These are phyloP conservation scores for Lecanicillium sp. DNA, from an alignment of 2,329 filamentous ascomycete species.

Conservation along the genomic window DNA sequence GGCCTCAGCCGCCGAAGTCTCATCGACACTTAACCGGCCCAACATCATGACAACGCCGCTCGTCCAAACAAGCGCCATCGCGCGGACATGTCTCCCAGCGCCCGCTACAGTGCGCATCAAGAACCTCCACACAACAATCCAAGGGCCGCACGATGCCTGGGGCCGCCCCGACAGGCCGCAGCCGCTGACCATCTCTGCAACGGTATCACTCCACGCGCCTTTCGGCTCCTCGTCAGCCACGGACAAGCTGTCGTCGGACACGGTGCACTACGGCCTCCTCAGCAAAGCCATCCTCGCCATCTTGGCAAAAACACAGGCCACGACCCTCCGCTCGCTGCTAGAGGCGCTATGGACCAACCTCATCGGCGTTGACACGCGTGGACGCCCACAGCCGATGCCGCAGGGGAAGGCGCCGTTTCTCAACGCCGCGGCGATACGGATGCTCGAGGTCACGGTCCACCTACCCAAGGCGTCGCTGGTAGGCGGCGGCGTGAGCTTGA, in stretches of 20 bases:
- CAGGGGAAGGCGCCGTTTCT: conserved; percentile 20
- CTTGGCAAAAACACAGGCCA: conserved; percentile 24
- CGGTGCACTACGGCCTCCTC: conserved; percentile 66
- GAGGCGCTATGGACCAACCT: conserved; percentile 24
- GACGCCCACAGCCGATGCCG: conserved; percentile 4
- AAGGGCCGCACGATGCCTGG: conserved; percentile 61
- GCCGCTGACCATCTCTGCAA: conserved; percentile 53
- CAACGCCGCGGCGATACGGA: conserved; percentile 27
- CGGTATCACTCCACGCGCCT: conserved; percentile 44
- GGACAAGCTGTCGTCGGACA: conserved; percentile 60
- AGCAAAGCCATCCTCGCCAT: conserved; percentile 55
- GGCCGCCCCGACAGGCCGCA: conserved; percentile 51
- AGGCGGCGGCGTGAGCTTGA: conserved; percentile 52
- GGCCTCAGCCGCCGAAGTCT: too few relatives aligned
- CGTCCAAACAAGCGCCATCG: background rate
- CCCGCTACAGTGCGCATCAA: conserved; percentile 48
- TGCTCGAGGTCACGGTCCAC: conserved; percentile 43
- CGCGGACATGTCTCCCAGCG: conserved; percentile 1
- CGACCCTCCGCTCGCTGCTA: conserved; percentile 19
- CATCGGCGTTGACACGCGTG: conserved; percentile 17
- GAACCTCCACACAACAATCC: conserved; percentile 51
- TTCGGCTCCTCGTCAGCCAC: conserved; percentile 50
- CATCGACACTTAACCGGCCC: too few relatives aligned
- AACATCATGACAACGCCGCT: conserved; percentile 3
- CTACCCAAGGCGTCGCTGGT: conserved; percentile 64